These are phyloP conservation scores for Suhomyces anneliseae DNA, from an alignment of 1,139 yeast genomes.

Conservation along the genomic window DNA sequence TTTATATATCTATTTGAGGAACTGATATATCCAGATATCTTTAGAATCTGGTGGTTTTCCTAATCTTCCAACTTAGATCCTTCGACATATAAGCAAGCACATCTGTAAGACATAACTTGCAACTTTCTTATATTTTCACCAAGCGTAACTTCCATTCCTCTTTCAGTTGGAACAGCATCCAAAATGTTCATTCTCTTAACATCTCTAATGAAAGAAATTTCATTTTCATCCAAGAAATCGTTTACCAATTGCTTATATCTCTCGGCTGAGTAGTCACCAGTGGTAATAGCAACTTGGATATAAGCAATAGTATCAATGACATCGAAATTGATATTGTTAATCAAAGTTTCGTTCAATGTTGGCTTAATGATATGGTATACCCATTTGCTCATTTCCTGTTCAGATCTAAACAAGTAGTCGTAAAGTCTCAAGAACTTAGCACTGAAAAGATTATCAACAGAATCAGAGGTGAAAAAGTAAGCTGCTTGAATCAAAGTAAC, in stretches of 20 bases:
- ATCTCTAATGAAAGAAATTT: constrained; percentile 17
- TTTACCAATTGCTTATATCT: constrained; percentile 12
- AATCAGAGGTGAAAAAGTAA: constrained; percentile 48
- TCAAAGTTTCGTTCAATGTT: constrained; percentile 39
- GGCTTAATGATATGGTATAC: constrained; percentile 46
- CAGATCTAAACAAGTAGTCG: constrained; percentile 38
- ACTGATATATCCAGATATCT: too few species aligned
- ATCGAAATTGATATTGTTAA: constrained; percentile 30
- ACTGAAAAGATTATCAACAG: constrained; percentile 46
- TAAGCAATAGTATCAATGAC: constrained; percentile 31
- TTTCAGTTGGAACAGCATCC: constrained; percentile 6
- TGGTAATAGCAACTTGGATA: constrained; percentile 26
- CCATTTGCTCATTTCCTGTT: constrained; percentile 40
- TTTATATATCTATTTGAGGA: too few species aligned
- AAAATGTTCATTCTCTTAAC: constrained; percentile 11
- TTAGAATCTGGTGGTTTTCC: neutral
- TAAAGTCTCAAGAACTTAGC: constrained; percentile 54
- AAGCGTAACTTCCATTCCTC: constrained; percentile 11
- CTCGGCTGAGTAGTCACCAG: constrained; percentile 19
- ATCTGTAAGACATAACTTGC: constrained; percentile 41
- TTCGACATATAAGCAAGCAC: constrained; percentile 41
- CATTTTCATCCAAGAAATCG: constrained; percentile 14
- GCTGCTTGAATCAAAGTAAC: constrained; percentile 55
- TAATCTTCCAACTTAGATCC: constrained; percentile 39
- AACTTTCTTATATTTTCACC: constrained; percentile 23